phyloP scores from a whole-genome alignment of 1,284 basidiomycete genomes.

The Cryptococcus sp. region DNA sequence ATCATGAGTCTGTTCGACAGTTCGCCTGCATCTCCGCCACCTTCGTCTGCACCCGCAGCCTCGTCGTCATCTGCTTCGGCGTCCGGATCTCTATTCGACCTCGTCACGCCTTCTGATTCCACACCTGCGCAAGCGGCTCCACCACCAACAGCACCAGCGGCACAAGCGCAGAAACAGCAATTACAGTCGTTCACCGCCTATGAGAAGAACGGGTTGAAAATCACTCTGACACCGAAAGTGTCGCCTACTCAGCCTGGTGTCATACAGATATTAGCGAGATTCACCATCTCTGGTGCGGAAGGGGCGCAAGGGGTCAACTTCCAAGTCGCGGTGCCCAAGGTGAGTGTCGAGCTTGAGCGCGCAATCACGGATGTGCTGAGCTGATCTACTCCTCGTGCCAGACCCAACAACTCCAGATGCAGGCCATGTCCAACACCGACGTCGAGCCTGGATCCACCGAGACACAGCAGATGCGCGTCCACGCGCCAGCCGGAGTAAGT shows the following conservation, averaged over 20 bases:
- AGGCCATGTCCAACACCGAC: conserved; percentile 87
- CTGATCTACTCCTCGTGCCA: conserved; percentile 46
- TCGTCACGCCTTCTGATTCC: conserved; percentile 29
- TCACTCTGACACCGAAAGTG: conserved; percentile 85
- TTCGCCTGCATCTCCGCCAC: conserved; percentile 24
- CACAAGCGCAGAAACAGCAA: conserved; percentile 54
- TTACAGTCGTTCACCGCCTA: conserved; percentile 81
- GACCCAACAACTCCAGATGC: conserved; percentile 98
- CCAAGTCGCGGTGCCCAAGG: conserved; percentile 98
- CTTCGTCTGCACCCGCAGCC: conserved; percentile 45
- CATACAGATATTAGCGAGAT: conserved; percentile 85
- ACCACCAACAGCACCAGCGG: conserved; percentile 38
- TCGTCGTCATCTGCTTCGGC: conserved; percentile 10
- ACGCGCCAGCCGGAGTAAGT: conserved; percentile 83
- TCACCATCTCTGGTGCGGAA: conserved; percentile 65
- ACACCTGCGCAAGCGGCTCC: conserved; percentile 24
- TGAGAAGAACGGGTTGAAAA: conserved; percentile 83
- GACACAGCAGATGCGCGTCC: conserved; percentile 92
- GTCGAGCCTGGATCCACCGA: conserved; percentile 77
- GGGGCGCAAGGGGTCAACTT: conserved; percentile 73
- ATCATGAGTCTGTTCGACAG: conserved; percentile 86
- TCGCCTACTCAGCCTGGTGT: conserved; percentile 77
- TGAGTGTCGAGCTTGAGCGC: conserved; percentile 43
- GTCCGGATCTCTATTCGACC: conserved; percentile 42
- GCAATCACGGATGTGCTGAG: neutral